Evolutionary conservation across 2,329 filamentous ascomycete genomes (phyloP).

Genomic region (Claviceps citrina): DNA sequence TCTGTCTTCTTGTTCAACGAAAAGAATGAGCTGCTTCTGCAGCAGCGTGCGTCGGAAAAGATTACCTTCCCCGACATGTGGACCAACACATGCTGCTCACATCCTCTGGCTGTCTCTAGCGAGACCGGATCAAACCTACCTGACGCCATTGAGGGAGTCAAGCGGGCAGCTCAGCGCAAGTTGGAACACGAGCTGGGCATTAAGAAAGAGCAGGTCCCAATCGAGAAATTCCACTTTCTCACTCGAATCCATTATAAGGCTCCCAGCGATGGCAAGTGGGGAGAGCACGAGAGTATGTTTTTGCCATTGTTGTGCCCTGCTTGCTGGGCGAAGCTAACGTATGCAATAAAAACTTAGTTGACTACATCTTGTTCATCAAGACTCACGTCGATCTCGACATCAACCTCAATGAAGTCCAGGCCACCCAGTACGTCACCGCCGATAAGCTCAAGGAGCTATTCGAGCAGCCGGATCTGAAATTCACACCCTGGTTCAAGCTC

Average conservation of each 20-base stretch:
- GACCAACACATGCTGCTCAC: constrained; percentile 99
- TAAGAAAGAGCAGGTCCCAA: constrained; percentile 69
- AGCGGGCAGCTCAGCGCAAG: constrained; percentile 84
- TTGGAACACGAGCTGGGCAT: constrained; percentile 92
- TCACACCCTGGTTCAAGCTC: constrained; percentile 98
- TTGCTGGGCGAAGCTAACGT: neutral
- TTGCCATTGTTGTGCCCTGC: no score
- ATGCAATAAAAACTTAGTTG: constrained; percentile 47
- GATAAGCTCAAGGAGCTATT: constrained; percentile 78
- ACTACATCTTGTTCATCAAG: constrained; percentile 98
- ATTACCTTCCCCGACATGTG: constrained; percentile 99
- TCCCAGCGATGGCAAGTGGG: constrained; percentile 93
- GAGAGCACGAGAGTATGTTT: constrained; percentile 85
- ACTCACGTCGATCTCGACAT: constrained; percentile 69
- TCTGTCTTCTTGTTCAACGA: constrained; percentile 96
- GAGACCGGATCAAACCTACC: constrained; percentile 76
- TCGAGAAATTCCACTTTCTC: constrained; percentile 84
- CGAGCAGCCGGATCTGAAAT: constrained; percentile 60
- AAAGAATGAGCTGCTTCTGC: constrained; percentile 79
- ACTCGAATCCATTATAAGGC: constrained; percentile 98
- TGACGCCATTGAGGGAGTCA: constrained; percentile 70
- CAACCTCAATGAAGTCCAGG: constrained; percentile 81
- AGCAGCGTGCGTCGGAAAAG: constrained; percentile 91
- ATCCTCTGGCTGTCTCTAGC: constrained; percentile 78
- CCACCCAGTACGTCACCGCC: constrained; percentile 67